phyloP scores from a whole-genome alignment of 192 early-diverging fungal species.

The Lobulomyces angularis region DNA sequence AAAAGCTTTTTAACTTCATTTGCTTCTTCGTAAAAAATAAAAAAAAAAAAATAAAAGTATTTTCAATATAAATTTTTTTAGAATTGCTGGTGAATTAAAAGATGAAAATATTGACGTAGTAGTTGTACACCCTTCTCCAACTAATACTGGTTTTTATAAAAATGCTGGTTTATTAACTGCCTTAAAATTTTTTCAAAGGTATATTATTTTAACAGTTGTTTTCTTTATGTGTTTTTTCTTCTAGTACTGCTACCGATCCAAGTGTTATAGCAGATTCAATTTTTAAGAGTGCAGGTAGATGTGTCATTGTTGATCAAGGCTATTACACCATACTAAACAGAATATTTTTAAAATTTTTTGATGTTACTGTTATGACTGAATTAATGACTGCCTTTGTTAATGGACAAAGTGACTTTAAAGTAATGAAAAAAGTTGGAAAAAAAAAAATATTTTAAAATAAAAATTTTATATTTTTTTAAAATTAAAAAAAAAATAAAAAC shows the following conservation, averaged over 20 bases:
- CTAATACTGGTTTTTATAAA: constrained; percentile 41
- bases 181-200: background rate
- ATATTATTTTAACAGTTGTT: background rate
- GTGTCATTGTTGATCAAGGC: constrained; percentile 39
- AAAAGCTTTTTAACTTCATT: constrained; percentile 34
- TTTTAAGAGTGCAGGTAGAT: constrained; percentile 34
- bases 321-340: too few species aligned
- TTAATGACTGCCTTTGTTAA: too few species aligned
- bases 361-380: too few species aligned
- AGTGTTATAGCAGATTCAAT: constrained; percentile 43
- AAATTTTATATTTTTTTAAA: too few species aligned
- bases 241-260: constrained; percentile 25
- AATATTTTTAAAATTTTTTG: too few species aligned
- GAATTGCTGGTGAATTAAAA: constrained; percentile 34
- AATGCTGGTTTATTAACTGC: constrained; percentile 20
- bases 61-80: too few species aligned
- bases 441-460: too few species aligned
- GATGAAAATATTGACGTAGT: constrained; percentile 38
- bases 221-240: constrained; percentile 17
- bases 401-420: too few species aligned
- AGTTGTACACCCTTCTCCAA: constrained; percentile 44
- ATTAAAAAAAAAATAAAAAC: too few species aligned
- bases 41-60: too few species aligned
- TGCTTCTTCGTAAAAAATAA: too few species aligned
- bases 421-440: too few species aligned